Evolutionary conservation across 371 early-diverging fungal genomes (phyloP), one percentile per base, ranked within the genome.

Genomic region (Saksenaea oblongispora): DNA sequence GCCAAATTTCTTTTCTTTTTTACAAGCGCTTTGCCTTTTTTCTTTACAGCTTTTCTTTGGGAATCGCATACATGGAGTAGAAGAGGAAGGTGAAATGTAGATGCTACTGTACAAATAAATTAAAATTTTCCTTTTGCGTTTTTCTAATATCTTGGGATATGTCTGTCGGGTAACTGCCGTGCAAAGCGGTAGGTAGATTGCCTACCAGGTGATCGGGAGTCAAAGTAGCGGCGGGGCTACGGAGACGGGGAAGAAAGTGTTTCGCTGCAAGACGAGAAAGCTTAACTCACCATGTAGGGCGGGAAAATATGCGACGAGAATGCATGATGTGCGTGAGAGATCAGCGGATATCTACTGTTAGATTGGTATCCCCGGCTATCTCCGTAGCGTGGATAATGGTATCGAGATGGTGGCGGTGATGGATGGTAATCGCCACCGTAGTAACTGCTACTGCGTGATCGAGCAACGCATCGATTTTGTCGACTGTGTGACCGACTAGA

Each of bases 171-270:
- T 31, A 56, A 55, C n/a, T 61, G 58, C 39, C 69, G 53, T 42
- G 73, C 42, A 31, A 62, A 56, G 55, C 73, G 69, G 47, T 58
- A 60, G 22, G 65, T 22, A 36, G 58, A 58, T 42, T 51, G 59
- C 35, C 61, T 27, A 57, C 67, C 62, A 47, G 73, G 67, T 58
- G 73, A 58, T 55, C 62, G 35, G 63, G 62, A 65, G 34, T 47
- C 51, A 55, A 64, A 34, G 17, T 65, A 44, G 59, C 69, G 72
- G 44, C 72, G 72, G 62, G 69, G 62, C 72, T 72, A 70, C 7
- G 18, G n/a, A 22, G 47, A 56, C 26, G 63, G 26, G 60, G 11
- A 39, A 56, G 15, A 9, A 35, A 37, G 28, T 9, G 36, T 8
- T 17, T 54, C 8, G 51, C 31, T 60, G 51, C 60, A 60, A 47